phyloP scores from a whole-genome alignment of 2,329 filamentous ascomycete genomes.

The Colletotrichum neosansevieriae region DNA sequence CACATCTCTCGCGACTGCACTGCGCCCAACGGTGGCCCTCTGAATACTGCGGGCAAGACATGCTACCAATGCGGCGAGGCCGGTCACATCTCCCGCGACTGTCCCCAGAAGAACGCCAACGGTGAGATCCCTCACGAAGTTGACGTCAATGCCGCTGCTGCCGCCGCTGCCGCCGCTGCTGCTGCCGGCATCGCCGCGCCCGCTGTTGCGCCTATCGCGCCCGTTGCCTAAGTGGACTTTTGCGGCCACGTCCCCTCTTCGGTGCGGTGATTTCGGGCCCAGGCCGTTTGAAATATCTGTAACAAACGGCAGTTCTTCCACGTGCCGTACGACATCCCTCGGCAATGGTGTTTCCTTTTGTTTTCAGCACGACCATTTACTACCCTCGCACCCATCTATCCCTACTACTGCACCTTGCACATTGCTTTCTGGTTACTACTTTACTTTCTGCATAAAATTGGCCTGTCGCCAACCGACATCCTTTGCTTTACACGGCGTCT shows the following conservation, averaged over 20 bases:
- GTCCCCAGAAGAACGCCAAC: conserved; percentile 77
- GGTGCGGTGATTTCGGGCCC: conserved; percentile 16
- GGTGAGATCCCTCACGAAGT: conserved; percentile 62
- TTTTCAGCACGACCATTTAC: conserved; percentile 32
- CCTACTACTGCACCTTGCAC: conserved; percentile 25
- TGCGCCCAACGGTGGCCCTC: conserved; percentile 92
- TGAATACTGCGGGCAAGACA: conserved; percentile 97
- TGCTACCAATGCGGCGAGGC: conserved; percentile 98
- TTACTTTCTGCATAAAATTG: conserved; percentile 39
- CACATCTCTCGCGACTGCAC: conserved; percentile 95
- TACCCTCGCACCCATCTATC: conserved; percentile 17
- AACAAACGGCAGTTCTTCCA: neutral
- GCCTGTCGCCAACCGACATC: conserved; percentile 38
- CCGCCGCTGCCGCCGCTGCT: conserved; percentile 54
- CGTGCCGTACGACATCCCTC: conserved; percentile 1
- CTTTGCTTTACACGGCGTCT: conserved; percentile 45
- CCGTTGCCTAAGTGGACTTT: conserved; percentile 53
- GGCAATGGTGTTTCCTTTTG: conserved; percentile 20
- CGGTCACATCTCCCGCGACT: conserved; percentile 96
- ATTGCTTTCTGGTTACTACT: conserved; percentile 35
- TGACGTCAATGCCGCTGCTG: conserved; percentile 56
- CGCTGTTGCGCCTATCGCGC: conserved; percentile 52
- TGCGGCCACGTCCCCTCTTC: neutral
- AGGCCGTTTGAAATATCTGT: neutral
- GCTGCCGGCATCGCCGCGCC: conserved; percentile 53